phyloP scores from a whole-genome alignment of 2,329 filamentous ascomycete species.

The Gremmenia infestans region DNA sequence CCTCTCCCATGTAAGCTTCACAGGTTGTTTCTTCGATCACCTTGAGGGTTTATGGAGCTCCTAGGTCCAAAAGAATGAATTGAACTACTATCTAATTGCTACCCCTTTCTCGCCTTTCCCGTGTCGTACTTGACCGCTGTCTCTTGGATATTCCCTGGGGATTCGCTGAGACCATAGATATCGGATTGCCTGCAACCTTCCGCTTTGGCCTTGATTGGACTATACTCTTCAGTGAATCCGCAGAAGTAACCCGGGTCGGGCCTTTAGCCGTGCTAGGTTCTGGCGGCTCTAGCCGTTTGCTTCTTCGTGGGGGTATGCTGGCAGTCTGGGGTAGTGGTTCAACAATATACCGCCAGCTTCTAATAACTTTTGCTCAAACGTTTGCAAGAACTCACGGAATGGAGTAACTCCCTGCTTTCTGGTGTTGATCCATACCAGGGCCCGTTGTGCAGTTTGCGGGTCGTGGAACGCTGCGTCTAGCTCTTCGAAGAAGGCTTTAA shows the following conservation, averaged over 20 bases:
- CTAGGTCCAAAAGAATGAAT: too few relatives aligned
- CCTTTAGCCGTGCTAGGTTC: slow-evolving; percentile 2
- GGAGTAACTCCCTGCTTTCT: too few relatives aligned
- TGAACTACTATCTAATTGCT: not conserved
- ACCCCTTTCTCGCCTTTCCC: slow-evolving; percentile 1
- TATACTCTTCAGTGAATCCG: slow-evolving; percentile 1
- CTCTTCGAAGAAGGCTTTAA: too few relatives aligned
- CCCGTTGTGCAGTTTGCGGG: too few relatives aligned
- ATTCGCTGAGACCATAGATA: not conserved
- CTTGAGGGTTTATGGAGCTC: too few relatives aligned
- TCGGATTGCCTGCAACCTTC: slow-evolving; percentile 8
- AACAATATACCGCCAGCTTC: not conserved
- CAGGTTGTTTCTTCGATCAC: too few relatives aligned
- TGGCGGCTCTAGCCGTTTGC: slow-evolving; percentile 4
- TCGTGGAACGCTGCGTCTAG: too few relatives aligned
- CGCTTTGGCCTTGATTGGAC: slow-evolving; percentile 5
- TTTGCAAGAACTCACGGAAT: too few relatives aligned
- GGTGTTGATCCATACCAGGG: too few relatives aligned
- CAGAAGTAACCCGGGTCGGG: slow-evolving; percentile 4
- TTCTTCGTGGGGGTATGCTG: slow-evolving; percentile 9
- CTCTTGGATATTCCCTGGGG: slow-evolving; percentile 3
- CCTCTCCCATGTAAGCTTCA: too few relatives aligned
- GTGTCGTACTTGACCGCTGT: not conserved
- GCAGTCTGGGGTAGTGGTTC: slow-evolving; percentile 7
- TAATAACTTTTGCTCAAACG: too few relatives aligned